Evolutionary conservation across 352 stramenopile species (phyloP).

Genomic region (Blastocystis sp.): DNA sequence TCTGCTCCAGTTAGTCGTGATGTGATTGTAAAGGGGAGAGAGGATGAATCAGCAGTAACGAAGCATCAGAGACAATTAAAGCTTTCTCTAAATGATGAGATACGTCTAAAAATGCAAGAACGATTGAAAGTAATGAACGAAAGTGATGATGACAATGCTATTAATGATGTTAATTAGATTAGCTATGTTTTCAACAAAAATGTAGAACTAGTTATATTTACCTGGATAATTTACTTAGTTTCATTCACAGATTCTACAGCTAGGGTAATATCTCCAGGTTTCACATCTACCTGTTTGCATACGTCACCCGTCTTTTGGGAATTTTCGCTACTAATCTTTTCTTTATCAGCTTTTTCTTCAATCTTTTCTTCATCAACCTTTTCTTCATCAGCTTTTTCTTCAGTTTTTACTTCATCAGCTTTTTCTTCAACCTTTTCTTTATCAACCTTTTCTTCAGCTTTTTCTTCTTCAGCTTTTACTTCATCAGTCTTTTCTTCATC

Average conservation of each 20-base stretch:
- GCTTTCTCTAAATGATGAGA: slow-evolving; percentile 57
- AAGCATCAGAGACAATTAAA: slow-evolving; percentile 40
- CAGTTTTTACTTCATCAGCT: background rate
- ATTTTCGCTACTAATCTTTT: background rate
- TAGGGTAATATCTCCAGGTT: background rate
- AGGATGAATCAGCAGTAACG: slow-evolving; percentile 11
- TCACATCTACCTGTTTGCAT: background rate
- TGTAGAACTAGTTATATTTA: too few relatives aligned
- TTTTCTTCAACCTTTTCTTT: background rate
- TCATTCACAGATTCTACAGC: background rate
- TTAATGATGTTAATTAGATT: background rate
- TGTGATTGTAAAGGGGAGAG: slow-evolving; percentile 10
- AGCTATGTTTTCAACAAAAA: background rate
- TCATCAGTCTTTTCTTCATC: slow-evolving; percentile 2
- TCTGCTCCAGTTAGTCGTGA: background rate
- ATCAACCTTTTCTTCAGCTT: background rate
- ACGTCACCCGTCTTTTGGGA: background rate
- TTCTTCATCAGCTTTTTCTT: slow-evolving; percentile 35
- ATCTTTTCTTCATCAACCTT: background rate
- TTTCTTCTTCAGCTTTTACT: background rate
- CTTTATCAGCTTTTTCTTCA: background rate
- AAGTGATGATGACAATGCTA: slow-evolving; percentile 18
- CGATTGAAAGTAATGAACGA: slow-evolving; percentile 44
- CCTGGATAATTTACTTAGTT: too few relatives aligned
- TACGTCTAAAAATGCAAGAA: slow-evolving; percentile 36